Base-by-base conservation (phyloP, 345 rosid species). In the Hibiscus syriacus region DNA sequence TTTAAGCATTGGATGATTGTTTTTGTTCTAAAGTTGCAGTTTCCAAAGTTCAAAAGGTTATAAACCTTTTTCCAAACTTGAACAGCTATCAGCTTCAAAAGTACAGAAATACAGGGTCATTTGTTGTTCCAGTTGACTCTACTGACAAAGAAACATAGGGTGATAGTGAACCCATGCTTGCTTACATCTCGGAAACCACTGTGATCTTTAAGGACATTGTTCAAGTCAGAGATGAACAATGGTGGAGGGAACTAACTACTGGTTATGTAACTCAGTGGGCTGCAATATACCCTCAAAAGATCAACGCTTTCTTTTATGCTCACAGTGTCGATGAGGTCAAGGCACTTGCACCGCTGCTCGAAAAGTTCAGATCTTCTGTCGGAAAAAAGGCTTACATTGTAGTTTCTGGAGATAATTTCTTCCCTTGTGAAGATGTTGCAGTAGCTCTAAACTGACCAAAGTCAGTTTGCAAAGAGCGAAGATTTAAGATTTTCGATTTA, bases 251-350 rank as follows among this genome's bases (percentile, higher is more conserved):
- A 22, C 79, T 94, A 36, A 81, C 92, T 0, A 81, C 90, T 0
- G 99, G 99, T 27, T 94, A 94, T 66, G 66, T 91, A 10, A 94
- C 99, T 17, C 99, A 86, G 38, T 94, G 99, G 99, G 98, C 99
- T 57, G 91, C 90, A 11, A 94, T 94, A 96, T n/a, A 94, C 74
- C 97, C 97, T 75, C 97, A 94, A 68, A 92, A 89, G 79, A 82
- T 89, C 0, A 97, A 94, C 46, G 99, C 97, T 32, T 76, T 94
- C 57, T 85, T 94, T 71, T 94, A 91, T 50, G 98, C 92, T 4
- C 99, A 94, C 70, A 84, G 97, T 0, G 50, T 88, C 4, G 87
- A 82, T 50, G 97, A 94, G 81, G 96, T 89, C 25, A 78, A 66
- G 48, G 84, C 83, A n/a, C 87, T 94, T 3, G 86, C 81, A 19